Evolutionary conservation across 169 alveolate genomes (phyloP).

Genomic region (Cryptosporidium ubiquitum): DNA sequence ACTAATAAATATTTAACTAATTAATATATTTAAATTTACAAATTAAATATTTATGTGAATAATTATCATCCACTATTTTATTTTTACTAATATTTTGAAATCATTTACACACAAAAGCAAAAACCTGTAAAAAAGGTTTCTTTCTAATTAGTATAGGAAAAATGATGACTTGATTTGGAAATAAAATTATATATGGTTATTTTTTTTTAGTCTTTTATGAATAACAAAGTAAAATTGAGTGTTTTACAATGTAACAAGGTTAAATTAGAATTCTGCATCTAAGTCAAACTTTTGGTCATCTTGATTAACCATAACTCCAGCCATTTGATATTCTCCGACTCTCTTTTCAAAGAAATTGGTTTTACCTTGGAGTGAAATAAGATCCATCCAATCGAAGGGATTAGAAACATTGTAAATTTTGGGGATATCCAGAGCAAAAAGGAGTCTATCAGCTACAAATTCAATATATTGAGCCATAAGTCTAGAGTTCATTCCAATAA

Average conservation of each 20-base stretch:
- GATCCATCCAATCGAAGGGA: conserved; percentile 99
- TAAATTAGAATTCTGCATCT: conserved; percentile 81
- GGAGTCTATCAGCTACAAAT: conserved; percentile 97
- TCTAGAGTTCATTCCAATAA: conserved; percentile 97
- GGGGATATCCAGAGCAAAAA: conserved; percentile 91
- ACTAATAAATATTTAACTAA: too few relatives aligned
- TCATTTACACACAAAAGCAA: too few relatives aligned
- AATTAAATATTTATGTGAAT: too few relatives aligned
- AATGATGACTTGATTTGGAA: too few relatives aligned
- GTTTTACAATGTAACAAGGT: too few relatives aligned
- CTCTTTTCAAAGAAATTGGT: conserved; percentile 99
- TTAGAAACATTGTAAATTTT: conserved; percentile 91
- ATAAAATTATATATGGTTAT: too few relatives aligned
- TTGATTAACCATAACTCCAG: conserved; percentile 92
- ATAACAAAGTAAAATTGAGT: background rate
- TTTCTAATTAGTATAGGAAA: too few relatives aligned
- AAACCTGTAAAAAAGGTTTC: too few relatives aligned
- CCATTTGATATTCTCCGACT: conserved; percentile 98
- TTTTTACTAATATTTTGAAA: too few relatives aligned
- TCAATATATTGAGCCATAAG: conserved; percentile 96
- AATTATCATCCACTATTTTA: too few relatives aligned
- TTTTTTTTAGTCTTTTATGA: too few relatives aligned
- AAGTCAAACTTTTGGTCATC: conserved; percentile 81
- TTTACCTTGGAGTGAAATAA: conserved; percentile 97
- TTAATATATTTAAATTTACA: too few relatives aligned